Evolutionary conservation across 371 early-diverging fungal species (phyloP).

Genomic region (Actinomortierella ambigua): DNA sequence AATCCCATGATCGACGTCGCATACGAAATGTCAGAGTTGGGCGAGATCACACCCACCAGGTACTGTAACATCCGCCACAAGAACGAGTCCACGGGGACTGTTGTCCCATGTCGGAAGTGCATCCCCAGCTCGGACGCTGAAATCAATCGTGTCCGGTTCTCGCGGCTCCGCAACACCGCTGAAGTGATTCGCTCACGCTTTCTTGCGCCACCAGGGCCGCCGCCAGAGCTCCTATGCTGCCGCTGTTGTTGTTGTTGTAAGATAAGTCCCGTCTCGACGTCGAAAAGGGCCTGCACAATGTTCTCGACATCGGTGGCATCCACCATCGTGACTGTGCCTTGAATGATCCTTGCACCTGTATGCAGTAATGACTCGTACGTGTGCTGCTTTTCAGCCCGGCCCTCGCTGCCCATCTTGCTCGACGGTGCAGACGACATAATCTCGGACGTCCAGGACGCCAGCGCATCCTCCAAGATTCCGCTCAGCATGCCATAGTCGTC

Average conservation of each 20-base stretch:
- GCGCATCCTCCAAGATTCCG: constrained; percentile 39
- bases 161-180: constrained; percentile 1
- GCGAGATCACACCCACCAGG: constrained; percentile 59
- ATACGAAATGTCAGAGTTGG: constrained; percentile 44
- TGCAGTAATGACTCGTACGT: constrained; percentile 25
- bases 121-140: constrained; percentile 51
- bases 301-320: constrained; percentile 39
- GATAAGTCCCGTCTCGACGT: not conserved
- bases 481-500: constrained; percentile 34
- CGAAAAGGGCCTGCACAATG: constrained; percentile 35
- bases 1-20: constrained; percentile 62
- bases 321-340: constrained; percentile 37
- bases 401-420: not conserved
- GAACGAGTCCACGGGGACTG: constrained; percentile 70
- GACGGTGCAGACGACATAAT: not conserved
- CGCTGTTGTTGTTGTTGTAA: not conserved
- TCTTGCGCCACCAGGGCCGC: no score
- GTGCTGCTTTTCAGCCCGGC: not conserved
- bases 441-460: constrained; percentile 39
- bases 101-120: constrained; percentile 56
- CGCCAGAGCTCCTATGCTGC: not conserved
- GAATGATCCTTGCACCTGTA: constrained; percentile 30
- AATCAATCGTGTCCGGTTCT: constrained; percentile 14
- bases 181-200: not conserved
- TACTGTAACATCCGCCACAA: constrained; percentile 72